These are phyloP conservation scores for Sugiyamaella boreocaroliniensis DNA, from an alignment of 805 yeast genomes.

Conservation along the genomic window DNA sequence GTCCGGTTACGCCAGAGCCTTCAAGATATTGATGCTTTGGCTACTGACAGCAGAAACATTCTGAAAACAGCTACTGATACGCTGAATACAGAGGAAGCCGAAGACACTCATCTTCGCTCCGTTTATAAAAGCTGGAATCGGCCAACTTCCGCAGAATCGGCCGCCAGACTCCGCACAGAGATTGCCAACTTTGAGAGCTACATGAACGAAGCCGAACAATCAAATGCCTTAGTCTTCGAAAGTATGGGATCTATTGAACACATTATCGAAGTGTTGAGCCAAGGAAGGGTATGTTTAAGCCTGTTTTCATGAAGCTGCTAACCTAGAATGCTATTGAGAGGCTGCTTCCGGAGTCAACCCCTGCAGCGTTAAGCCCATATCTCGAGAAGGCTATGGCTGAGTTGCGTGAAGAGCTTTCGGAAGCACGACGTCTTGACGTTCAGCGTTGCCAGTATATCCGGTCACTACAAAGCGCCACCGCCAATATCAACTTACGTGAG, in stretches of 20 bases:
- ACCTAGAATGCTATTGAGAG: constrained; percentile 20
- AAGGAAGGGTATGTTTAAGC: constrained; percentile 22
- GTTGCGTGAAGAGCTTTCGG: constrained; percentile 19
- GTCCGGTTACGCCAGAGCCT: constrained; percentile 37
- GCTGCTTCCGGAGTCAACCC: constrained; percentile 29
- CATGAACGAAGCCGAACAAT: constrained; percentile 49
- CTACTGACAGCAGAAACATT: constrained; percentile 36
- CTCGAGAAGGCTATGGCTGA: constrained; percentile 33
- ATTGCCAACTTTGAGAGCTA: constrained; percentile 43
- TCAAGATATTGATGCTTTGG: constrained; percentile 40
- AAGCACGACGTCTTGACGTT: constrained; percentile 19
- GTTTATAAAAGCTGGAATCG: constrained; percentile 50
- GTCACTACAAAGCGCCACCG: constrained; percentile 9
- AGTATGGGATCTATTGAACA: constrained; percentile 46
- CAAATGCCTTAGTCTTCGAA: constrained; percentile 49
- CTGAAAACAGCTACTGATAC: constrained; percentile 42
- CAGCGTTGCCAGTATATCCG: constrained; percentile 21
- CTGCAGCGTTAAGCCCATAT: constrained; percentile 31
- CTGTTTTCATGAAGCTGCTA: neutral
- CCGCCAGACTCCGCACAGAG: constrained; percentile 35
- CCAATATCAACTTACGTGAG: constrained; percentile 8
- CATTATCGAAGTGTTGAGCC: constrained; percentile 39
- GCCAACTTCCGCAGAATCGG: constrained; percentile 40
- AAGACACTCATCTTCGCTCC: constrained; percentile 47
- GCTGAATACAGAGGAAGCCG: constrained; percentile 45